Evolutionary conservation across 1,284 basidiomycete genomes (phyloP), one percentile per base, ranked within the genome.

Genomic region (Cerrena zonata): DNA sequence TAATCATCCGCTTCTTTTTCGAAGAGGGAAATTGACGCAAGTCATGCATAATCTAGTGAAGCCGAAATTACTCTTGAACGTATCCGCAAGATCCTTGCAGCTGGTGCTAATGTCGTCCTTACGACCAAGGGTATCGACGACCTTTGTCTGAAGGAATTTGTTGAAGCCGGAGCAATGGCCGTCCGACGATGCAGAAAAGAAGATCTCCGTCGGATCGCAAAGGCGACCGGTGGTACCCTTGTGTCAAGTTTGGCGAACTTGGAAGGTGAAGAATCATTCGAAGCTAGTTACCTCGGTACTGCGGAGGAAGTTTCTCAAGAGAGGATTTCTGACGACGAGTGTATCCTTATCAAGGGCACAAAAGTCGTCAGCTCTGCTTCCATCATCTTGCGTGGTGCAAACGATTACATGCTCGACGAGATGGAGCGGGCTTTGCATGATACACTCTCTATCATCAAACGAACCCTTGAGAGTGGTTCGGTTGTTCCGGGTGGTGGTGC

Each of bases 111-210:
- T 63, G 96, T 99, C 54, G 84, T 99, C 43, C 74, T 99, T 51
- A 99, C 96, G 23, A 99, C 96, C 34, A 99, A 99, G 71, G 96
- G 96, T 46, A 99, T 99, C 61, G 96, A 99, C 64, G 96, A 99
- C 65, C 77, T 99, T 26, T 96, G 94, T 68, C 74, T 99, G 61
- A 99, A 99, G 69, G 96, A 99, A 73, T 99, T 99, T 64, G 92
- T 99, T 50, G 96, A 99, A 73, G 95, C 94, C 13, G 96, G 96
- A 39, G 96, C 95, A 0, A 99, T 99, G 90, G 96, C 94, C 37
- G 96, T 99, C 49, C 86, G 96, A 57, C 80, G 96, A 62, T 99
- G 96, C 76, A 85, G 91, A 65, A 99, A 99, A 71, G 96, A 99
- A 67, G 96, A 99, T 67, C 78, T 99, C 48, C 84, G 94, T 53